A percentile compares a stretch with the other conserved stretches of the same genome.
phyloP scores from a whole-genome alignment of 2,329 filamentous ascomycete species.

The Fusarium caatingaense region DNA sequence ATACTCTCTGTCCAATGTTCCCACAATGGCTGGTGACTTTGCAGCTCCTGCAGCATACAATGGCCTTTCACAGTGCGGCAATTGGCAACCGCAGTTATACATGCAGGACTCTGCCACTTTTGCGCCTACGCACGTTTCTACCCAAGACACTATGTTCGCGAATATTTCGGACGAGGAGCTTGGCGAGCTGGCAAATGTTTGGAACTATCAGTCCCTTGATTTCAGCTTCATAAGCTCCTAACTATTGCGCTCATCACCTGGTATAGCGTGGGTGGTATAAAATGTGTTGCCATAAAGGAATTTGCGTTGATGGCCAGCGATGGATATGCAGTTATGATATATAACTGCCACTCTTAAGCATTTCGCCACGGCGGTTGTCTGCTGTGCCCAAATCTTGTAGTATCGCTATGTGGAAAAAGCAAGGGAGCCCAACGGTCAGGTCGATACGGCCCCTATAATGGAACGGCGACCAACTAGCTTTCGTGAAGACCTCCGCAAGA shows the following conservation, averaged over 20 bases:
- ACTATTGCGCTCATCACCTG: not conserved
- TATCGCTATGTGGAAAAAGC: not conserved
- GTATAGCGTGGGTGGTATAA: not conserved
- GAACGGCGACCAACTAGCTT: not conserved
- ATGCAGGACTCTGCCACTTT: constrained; percentile 20
- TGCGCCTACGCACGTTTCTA: constrained; percentile 2
- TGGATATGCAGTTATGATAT: not conserved
- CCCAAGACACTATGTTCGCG: constrained; percentile 40
- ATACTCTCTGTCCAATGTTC: constrained; percentile 13
- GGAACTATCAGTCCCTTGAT: constrained; percentile 52
- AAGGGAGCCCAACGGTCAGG: not conserved
- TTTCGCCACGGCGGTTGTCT: no score
- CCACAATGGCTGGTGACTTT: not conserved
- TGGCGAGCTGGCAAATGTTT: constrained; percentile 49
- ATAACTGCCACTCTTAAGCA: not conserved
- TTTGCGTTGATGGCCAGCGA: not conserved
- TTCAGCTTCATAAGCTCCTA: constrained; percentile 45
- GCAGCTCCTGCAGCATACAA: constrained; percentile 9
- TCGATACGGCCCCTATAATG: not conserved
- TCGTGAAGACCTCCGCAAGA: not conserved
- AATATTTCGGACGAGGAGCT: constrained; percentile 50
- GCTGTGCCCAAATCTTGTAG: not conserved
- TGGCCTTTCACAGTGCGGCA: constrained; percentile 7
- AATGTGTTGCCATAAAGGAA: not conserved
- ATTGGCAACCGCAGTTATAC: constrained; percentile 33